Evolutionary conservation across 306 rosid species (phyloP).

Genomic region (barrel medic (Medicago truncatula)): MtrunA17r5.0-ANR NC_053042.1:15418501-15419000

Average conservation of each 20-base stretch:
- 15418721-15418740: slow-evolving; percentile 69
- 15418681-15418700: slow-evolving; percentile 89
- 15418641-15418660: slow-evolving; percentile 62
- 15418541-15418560: slow-evolving; percentile 73
- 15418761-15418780: slow-evolving; percentile 76
- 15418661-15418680: slow-evolving; percentile 67
- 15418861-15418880: slow-evolving; percentile 47
- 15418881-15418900: slow-evolving; percentile 81
- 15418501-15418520: slow-evolving; percentile 73
- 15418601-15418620: slow-evolving; percentile 89
- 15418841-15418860: slow-evolving; percentile 74
- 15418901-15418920: slow-evolving; percentile 73
- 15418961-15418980: slow-evolving; percentile 52
- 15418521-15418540: slow-evolving; percentile 66
- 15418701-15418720: slow-evolving; percentile 92
- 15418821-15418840: slow-evolving; percentile 65
- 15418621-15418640: slow-evolving; percentile 66
- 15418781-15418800: slow-evolving; percentile 81
- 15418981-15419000: slow-evolving; percentile 56
- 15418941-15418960: slow-evolving; percentile 56
- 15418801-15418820: slow-evolving; percentile 82
- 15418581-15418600: slow-evolving; percentile 79
- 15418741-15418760: slow-evolving; percentile 73
- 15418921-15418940: slow-evolving; percentile 30
- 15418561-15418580: slow-evolving; percentile 75